Percentiles rank a stretch among this genome's conserved stretches.
Conservation (phyloP, 2,329 filamentous ascomycete genomes). For the Colletotrichum trifolii region DNA sequence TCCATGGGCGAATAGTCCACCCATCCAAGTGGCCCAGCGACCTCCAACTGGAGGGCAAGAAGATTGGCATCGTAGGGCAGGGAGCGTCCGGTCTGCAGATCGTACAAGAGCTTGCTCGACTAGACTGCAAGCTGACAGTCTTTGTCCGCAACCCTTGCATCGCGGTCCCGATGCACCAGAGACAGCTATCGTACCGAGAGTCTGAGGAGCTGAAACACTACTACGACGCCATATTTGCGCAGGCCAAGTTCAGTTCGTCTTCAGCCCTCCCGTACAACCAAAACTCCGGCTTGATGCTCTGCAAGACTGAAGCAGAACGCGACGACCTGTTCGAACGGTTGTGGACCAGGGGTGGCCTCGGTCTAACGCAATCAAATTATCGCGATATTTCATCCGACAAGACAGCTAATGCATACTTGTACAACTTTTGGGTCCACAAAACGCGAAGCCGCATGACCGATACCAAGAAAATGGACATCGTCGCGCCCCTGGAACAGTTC, state of each 20-base stretch:
- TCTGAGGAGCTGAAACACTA: slow-evolving; percentile 51
- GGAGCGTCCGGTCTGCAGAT: slow-evolving; percentile 9
- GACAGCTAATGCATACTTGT: slow-evolving; percentile 17
- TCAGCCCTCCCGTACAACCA: slow-evolving; percentile 2
- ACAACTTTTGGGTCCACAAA: slow-evolving; percentile 34
- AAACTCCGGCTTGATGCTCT: neutral
- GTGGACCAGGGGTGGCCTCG: too few species aligned
- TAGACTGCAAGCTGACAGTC: slow-evolving; percentile 50
- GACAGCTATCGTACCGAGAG: slow-evolving; percentile 54
- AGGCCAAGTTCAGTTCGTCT: slow-evolving; percentile 13
- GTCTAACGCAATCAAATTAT: too few species aligned
- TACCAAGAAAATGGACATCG: slow-evolving; percentile 21
- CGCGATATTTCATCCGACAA: neutral
- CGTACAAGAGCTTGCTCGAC: slow-evolving; percentile 42
- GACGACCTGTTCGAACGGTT: too few species aligned
- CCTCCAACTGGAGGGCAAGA: slow-evolving; percentile 7
- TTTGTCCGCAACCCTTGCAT: slow-evolving; percentile 70
- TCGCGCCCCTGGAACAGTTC: slow-evolving; percentile 26
- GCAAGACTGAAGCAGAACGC: too few species aligned
- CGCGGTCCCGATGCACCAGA: slow-evolving; percentile 67
- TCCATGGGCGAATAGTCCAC: slow-evolving; percentile 44
- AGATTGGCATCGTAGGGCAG: slow-evolving; percentile 10
- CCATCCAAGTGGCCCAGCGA: slow-evolving; percentile 41
- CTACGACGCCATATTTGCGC: slow-evolving; percentile 54
- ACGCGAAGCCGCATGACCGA: slow-evolving; percentile 15